phyloP scores from a whole-genome alignment of 495 filamentous ascomycete species.

The Tuber microsphaerosporum region DNA sequence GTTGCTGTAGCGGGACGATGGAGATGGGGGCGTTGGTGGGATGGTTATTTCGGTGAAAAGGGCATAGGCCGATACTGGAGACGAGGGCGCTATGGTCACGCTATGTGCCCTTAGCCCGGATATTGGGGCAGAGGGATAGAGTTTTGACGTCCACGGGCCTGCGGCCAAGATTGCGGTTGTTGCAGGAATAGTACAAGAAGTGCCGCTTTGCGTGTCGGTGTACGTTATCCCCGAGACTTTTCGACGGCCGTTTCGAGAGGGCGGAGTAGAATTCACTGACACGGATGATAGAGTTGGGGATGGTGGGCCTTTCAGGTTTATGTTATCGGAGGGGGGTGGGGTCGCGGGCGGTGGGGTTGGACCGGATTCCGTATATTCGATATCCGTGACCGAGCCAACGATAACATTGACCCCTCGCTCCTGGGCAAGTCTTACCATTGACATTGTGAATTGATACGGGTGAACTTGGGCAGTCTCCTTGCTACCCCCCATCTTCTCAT shows the following conservation, averaged over 20 bases:
- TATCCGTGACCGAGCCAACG: constrained; percentile 58
- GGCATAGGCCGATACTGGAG: constrained; percentile 74
- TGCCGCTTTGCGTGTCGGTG: constrained; percentile 55
- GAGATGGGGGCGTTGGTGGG: constrained; percentile 49
- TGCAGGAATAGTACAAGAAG: constrained; percentile 57
- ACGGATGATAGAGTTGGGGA: constrained; percentile 33
- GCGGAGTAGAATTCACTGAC: constrained; percentile 27
- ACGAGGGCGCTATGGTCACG: constrained; percentile 68
- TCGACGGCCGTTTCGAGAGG: constrained; percentile 24
- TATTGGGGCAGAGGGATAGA: constrained; percentile 72
- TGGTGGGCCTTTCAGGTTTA: constrained; percentile 20
- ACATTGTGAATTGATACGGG: constrained; percentile 82
- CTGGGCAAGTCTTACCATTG: constrained; percentile 72
- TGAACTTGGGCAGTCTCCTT: constrained; percentile 84
- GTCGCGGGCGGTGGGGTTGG: constrained; percentile 27
- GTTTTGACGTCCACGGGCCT: constrained; percentile 75
- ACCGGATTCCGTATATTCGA: constrained; percentile 50
- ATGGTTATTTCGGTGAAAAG: constrained; percentile 85
- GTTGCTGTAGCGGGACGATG: constrained; percentile 41
- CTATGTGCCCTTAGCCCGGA: constrained; percentile 78
- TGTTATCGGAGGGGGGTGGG: constrained; percentile 17
- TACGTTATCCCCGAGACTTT: constrained; percentile 68
- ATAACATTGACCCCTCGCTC: constrained; percentile 68
- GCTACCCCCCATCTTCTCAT: constrained; percentile 73
- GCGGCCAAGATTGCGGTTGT: constrained; percentile 79